A percentile compares a stretch with the other conserved stretches of the same genome.
Conservation (phyloP, 1,139 yeast genomes). For the Casaregolazyma lundiana region DNA sequence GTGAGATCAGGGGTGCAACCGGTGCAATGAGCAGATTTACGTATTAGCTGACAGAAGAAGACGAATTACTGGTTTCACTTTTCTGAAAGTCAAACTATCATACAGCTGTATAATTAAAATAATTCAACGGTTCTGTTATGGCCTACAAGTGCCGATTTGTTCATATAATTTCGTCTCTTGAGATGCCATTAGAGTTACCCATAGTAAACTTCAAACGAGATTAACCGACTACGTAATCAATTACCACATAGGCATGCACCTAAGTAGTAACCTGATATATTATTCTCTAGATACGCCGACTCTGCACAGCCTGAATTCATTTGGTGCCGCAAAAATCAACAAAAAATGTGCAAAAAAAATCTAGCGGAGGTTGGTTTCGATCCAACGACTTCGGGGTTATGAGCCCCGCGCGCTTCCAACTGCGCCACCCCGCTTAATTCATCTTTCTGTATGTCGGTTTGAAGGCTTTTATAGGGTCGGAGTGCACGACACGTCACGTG, state of each 20-base stretch:
- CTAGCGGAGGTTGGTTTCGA: constrained; percentile 99
- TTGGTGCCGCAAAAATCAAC: background rate
- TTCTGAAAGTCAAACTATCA: too few species aligned
- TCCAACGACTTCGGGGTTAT: constrained; percentile 99
- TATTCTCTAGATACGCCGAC: too few species aligned
- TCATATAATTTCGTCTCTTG: background rate
- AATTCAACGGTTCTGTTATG: background rate
- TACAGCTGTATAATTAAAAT: background rate
- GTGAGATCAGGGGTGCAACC: background rate
- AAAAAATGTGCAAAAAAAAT: constrained; percentile 26
- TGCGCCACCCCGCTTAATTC: constrained; percentile 67
- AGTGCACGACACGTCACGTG: background rate
- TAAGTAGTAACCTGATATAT: too few species aligned
- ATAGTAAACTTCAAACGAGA: background rate
- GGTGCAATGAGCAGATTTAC: too few species aligned
- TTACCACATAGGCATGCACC: too few species aligned
- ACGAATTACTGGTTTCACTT: too few species aligned
- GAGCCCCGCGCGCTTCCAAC: constrained; percentile 99
- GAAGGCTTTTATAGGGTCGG: background rate
- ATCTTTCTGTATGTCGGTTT: background rate
- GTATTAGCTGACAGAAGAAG: too few species aligned
- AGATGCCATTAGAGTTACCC: background rate
- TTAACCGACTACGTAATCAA: too few species aligned
- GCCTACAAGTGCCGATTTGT: too few species aligned
- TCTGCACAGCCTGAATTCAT: too few species aligned